A percentile compares a stretch with the other conserved stretches of the same genome.
Conservation (phyloP, 83 land plant genomes). For the Picea engelmannii region DNA sequence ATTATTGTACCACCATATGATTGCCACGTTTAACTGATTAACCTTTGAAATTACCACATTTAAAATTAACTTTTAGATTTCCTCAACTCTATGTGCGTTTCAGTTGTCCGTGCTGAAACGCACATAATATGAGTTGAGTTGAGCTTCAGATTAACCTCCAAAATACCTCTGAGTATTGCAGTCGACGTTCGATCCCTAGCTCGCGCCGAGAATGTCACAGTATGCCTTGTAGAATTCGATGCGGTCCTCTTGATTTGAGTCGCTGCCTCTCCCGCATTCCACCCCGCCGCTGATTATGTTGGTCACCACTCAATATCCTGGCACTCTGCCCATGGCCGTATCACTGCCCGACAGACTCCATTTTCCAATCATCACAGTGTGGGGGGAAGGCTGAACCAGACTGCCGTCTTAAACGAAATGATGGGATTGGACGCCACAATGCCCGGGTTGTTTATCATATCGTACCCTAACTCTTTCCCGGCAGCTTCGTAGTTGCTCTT, state of each 20-base stretch:
- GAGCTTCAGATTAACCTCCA: no score
- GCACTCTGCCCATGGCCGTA: constrained; percentile 22
- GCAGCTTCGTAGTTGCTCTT: constrained; percentile 66
- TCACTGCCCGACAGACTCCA: constrained; percentile 52
- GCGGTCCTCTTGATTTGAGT: constrained; percentile 29
- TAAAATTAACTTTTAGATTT: no score
- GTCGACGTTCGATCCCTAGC: no score
- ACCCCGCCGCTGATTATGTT: constrained; percentile 3
- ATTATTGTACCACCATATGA: no score
- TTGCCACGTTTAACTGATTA: no score
- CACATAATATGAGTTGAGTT: no score
- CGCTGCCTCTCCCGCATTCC: constrained; percentile 35
- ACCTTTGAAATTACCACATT: no score
- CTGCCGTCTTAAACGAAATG: constrained; percentile 60
- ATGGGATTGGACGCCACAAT: constrained; percentile 37
- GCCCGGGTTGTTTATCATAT: constrained; percentile 54
- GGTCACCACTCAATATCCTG: constrained; percentile 48
- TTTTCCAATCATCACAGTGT: constrained; percentile 50
- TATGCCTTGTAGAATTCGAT: constrained; percentile 49
- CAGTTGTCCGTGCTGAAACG: no score
- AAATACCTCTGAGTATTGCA: no score
- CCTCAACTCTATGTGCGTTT: no score
- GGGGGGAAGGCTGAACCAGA: constrained; percentile 72
- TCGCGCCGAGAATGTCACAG: constrained; percentile 32
- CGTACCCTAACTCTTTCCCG: constrained; percentile 29